Base-by-base conservation (phyloP, 768 basidiomycete species). In the Suillus clintonianus region DNA sequence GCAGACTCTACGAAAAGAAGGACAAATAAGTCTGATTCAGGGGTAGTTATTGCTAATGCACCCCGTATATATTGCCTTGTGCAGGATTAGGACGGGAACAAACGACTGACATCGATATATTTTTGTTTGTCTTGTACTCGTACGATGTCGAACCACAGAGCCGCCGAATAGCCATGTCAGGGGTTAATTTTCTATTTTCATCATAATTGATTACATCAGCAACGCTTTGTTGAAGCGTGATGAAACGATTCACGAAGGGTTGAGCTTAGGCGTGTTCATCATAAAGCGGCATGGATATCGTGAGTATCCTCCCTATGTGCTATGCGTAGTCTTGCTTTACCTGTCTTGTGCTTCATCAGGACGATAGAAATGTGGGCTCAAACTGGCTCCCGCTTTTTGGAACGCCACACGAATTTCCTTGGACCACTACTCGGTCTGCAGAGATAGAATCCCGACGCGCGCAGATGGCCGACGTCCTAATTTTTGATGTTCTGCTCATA, bases 401-500 rank as follows among this genome's bases (percentile, higher is more conserved):
- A 69, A 69, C 83, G 7, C 71, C 77, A 17, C 75, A 77, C 48
- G 69, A 74, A 56, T 91, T 92, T 74, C 80, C 91, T 54, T 92
- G 88, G 85, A 80, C 80, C 64, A 76, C 78, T 19, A 79, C 82
- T 45, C 77, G 79, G 37, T 82, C 81, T 54, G 80, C 83, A 64
- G 82, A 85, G 74, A 89, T 93, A 60, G 83, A 86, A 67, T 76
- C 81, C 48, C 84, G 90, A 43, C 85, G 92, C 43, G 84, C 84
- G 5, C 75, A 76, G 42, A 79, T 92, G 77, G 79, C 82, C 34
- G 89, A 89, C 72, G 69, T 81, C 59, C 85, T 93, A 54, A 82
- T 94, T 37, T 90, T 91, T 65, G 91, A 94, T 72, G 83, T 89
- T 24, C 82, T 94, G 5, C 83, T 95, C 43, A 74, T 79, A 10